phyloP scores from a whole-genome alignment of 2,329 filamentous ascomycete genomes.

The Aspergillus persii region DNA sequence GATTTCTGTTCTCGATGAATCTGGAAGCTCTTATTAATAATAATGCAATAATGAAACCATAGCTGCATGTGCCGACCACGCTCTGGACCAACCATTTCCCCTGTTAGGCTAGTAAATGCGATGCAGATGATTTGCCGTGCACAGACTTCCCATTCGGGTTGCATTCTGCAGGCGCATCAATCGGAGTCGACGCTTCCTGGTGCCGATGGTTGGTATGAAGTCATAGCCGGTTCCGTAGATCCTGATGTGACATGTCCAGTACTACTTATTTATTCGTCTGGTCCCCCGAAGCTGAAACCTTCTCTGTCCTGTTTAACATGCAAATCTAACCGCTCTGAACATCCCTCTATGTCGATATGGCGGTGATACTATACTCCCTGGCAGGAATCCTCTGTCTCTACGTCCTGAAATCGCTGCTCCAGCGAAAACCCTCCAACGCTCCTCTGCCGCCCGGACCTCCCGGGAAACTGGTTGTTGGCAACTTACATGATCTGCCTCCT shows the following conservation, averaged over 20 bases:
- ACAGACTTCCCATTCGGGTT: neutral
- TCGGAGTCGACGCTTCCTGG: neutral
- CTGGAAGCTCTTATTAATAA: neutral
- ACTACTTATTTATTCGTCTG: neutral
- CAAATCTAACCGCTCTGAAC: neutral
- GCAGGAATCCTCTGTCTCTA: neutral
- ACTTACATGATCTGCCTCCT: slow-evolving; percentile 46
- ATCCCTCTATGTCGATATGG: neutral
- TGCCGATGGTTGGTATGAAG: neutral
- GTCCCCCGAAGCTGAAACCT: neutral
- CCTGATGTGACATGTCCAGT: neutral
- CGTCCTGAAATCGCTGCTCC: neutral
- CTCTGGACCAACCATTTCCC: neutral
- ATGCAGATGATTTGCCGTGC: neutral
- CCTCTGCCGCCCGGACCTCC: slow-evolving; percentile 50
- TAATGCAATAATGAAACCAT: neutral
- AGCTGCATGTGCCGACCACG: neutral
- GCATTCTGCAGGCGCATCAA: neutral
- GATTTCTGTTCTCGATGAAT: neutral
- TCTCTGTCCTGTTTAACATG: neutral
- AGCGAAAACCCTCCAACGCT: neutral
- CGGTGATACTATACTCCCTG: neutral
- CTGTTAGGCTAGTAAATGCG: neutral
- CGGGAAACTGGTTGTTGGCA: slow-evolving; percentile 47
- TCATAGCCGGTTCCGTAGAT: neutral